These are phyloP conservation scores for Yamadazyma taylorii DNA, from an alignment of 1,139 yeast species.

Conservation along the genomic window DNA sequence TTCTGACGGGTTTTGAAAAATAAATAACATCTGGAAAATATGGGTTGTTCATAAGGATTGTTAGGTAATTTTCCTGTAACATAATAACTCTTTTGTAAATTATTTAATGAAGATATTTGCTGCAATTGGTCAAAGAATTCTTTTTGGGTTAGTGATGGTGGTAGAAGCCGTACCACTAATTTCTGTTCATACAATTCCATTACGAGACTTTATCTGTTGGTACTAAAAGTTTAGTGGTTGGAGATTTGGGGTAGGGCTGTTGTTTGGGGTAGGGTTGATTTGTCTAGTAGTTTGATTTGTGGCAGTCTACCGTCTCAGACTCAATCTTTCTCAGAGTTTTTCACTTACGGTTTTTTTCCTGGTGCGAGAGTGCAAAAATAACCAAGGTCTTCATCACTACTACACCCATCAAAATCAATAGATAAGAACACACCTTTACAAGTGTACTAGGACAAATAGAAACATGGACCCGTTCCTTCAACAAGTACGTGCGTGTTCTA, in stretches of 20 bases:
- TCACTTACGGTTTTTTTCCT: not conserved
- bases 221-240: no score
- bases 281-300: no score
- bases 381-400: no score
- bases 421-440: no score
- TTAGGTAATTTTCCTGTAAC: slow-evolving; percentile 19
- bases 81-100: slow-evolving; percentile 15
- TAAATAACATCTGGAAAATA: slow-evolving; percentile 29
- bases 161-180: slow-evolving; percentile 16
- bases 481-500: not conserved
- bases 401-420: no score
- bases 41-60: slow-evolving; percentile 26
- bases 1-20: slow-evolving; percentile 16
- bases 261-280: no score
- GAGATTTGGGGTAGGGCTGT: no score
- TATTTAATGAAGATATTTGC: slow-evolving; percentile 7
- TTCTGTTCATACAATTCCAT: slow-evolving; percentile 9
- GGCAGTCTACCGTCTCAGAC: no score
- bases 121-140: slow-evolving; percentile 16
- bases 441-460: not conserved
- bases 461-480: slow-evolving; percentile 1
- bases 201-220: no score
- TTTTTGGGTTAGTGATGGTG: slow-evolving; percentile 15
- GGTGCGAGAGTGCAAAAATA: not conserved
- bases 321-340: not conserved